Conservation (phyloP, 2,329 filamentous ascomycete genomes). For the Alternaria alternata region DNA sequence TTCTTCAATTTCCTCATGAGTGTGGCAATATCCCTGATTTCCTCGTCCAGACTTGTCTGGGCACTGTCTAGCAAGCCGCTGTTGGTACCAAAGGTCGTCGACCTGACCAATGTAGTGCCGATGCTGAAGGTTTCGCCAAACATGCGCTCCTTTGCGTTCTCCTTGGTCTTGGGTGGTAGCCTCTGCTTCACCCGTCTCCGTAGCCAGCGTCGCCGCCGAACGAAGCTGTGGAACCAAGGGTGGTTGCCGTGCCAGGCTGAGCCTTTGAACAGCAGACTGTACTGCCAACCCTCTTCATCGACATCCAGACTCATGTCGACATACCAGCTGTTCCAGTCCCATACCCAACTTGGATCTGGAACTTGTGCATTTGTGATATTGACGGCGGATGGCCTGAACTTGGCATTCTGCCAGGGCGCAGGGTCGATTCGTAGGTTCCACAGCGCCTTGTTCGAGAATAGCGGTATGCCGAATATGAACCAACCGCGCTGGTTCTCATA, state of each 20-base stretch:
- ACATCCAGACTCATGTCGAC: constrained; percentile 81
- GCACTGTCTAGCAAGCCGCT: constrained; percentile 30
- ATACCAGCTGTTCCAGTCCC: constrained; percentile 78
- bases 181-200: constrained; percentile 76
- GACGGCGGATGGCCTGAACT: constrained; percentile 65
- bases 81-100: constrained; percentile 58
- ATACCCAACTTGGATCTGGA: constrained; percentile 94
- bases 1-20: constrained; percentile 73
- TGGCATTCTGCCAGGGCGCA: constrained; percentile 79
- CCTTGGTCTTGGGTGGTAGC: constrained; percentile 44
- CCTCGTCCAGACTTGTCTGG: constrained; percentile 56
- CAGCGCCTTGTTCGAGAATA: constrained; percentile 88
- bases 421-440: constrained; percentile 79
- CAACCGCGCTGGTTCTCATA: constrained; percentile 95
- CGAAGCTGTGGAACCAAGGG: constrained; percentile 94
- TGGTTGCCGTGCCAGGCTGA: constrained; percentile 81
- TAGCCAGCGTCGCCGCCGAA: constrained; percentile 88
- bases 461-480: constrained; percentile 85
- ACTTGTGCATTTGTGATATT: constrained; percentile 87
- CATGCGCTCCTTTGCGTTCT: constrained; percentile 41
- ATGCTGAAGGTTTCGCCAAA: constrained; percentile 51
- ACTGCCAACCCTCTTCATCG: constrained; percentile 95
- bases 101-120: constrained; percentile 45
- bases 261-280: constrained; percentile 81
- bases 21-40: constrained; percentile 70